Evolutionary conservation across 2,329 filamentous ascomycete species (phyloP), one percentile per base, ranked within the genome.

Genomic region (Ophiobolus disseminans): DNA sequence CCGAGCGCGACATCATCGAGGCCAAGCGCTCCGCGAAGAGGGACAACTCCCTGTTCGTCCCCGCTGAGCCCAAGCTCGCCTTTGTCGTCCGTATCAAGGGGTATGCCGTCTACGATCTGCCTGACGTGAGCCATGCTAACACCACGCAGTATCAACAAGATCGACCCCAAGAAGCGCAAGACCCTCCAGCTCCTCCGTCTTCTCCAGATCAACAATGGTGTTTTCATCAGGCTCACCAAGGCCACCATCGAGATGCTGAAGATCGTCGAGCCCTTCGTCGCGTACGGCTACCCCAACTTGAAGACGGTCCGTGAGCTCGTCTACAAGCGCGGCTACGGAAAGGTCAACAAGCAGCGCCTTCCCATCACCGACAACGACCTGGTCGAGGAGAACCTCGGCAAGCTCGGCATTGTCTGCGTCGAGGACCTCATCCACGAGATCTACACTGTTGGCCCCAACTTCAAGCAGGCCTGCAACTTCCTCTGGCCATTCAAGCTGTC

Each of bases 121-220:
- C 6, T n/a, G 14, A 11, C 16, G 13, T 17, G 19, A 8, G 34
- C n/a, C 23, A 31, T 7, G 19, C 53, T 59, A 53, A 60, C 36
- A 17, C 8, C 10, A 21, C 40, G 37, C 58, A 88, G 93, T 97
- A 97, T 99, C 91, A 97, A 97, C 91, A 99, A 99, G 90, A 97
- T 99, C 74, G 87, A 95, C 78, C 94, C 94, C 75, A 97, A 99
- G 90, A 95, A 96, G 81, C 93, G 94, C 87, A 99, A 99, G 89
- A 97, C 96, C 77, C 89, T 99, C 72, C 94, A 99, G 84, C 90
- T 99, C 58, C 93, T 99, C 79, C 93, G 94, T 86, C 91, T 99
- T 64, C 89, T 99, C 76, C 94, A 99, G 86, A 99, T 99, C 90
- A 99, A 99, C 91, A 97, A 96, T 80, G 94, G 94, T 81, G 90